Conservation (phyloP, 2,329 filamentous ascomycete genomes). For the Phialophora expanda region DNA sequence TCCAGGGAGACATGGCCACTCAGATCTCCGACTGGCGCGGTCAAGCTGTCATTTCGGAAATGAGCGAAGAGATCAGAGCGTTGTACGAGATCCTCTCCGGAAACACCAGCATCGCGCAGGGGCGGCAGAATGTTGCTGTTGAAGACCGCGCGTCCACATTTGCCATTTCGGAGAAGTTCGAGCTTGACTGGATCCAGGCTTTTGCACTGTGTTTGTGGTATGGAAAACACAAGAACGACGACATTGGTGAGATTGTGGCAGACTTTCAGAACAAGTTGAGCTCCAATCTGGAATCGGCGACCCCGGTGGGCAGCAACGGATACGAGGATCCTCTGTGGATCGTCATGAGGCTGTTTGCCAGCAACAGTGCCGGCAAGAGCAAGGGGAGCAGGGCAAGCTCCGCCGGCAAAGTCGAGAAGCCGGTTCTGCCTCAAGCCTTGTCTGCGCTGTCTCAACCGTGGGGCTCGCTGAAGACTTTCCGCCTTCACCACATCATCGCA, state of each 20-base stretch:
- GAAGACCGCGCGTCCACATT: slow-evolving; percentile 85
- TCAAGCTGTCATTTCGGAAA: slow-evolving; percentile 83
- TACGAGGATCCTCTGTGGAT: slow-evolving; percentile 75
- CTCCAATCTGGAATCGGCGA: slow-evolving; percentile 69
- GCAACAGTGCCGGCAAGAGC: slow-evolving; percentile 44
- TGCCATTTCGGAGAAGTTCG: slow-evolving; percentile 80
- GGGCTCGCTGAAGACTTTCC: slow-evolving; percentile 80
- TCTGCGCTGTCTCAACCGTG: slow-evolving; percentile 77
- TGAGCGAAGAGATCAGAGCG: slow-evolving; percentile 80
- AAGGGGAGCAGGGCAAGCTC: slow-evolving; percentile 18
- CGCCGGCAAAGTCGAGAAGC: slow-evolving; percentile 44
- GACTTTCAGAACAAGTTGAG: slow-evolving; percentile 75
- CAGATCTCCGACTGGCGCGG: slow-evolving; percentile 86
- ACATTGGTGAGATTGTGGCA: slow-evolving; percentile 72
- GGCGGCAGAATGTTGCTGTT: slow-evolving; percentile 69
- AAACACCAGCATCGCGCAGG: slow-evolving; percentile 82
- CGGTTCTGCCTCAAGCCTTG: slow-evolving; percentile 69
- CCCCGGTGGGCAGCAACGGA: slow-evolving; percentile 67
- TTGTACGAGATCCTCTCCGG: slow-evolving; percentile 89
- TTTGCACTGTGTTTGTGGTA: slow-evolving; percentile 95
- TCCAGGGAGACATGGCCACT: slow-evolving; percentile 74
- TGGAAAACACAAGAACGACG: slow-evolving; percentile 69
- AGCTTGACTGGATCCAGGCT: slow-evolving; percentile 88
- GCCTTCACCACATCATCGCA: slow-evolving; percentile 73
- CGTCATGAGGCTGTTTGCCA: slow-evolving; percentile 78